phyloP scores from a whole-genome alignment of 345 rosid species.

The Salix udensis region DNA sequence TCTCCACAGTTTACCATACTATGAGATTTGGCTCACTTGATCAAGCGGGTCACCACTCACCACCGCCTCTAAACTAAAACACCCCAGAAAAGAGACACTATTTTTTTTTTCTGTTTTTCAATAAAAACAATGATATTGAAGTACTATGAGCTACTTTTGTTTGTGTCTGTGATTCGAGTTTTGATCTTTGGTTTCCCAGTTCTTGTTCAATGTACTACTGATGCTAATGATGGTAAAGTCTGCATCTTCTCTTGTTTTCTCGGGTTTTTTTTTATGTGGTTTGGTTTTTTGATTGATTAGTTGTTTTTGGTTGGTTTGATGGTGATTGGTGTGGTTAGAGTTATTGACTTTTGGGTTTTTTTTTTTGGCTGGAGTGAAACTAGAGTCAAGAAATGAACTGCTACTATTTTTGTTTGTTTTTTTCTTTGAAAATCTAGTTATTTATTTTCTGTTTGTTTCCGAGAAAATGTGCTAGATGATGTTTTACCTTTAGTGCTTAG shows the following conservation, averaged over 20 bases:
- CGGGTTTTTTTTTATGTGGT: not conserved
- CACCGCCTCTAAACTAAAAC: not conserved
- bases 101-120: not conserved
- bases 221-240: slow-evolving; percentile 38
- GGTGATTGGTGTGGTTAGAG: slow-evolving; percentile 13
- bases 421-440: slow-evolving; percentile 10
- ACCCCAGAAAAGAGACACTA: not conserved
- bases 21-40: slow-evolving; percentile 22
- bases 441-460: slow-evolving; percentile 27
- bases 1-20: slow-evolving; percentile 10
- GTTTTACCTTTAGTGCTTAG: not conserved
- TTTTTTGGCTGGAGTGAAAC: not conserved
- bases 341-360: not conserved
- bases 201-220: slow-evolving; percentile 36
- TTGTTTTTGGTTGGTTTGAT: not conserved
- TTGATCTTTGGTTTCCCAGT: slow-evolving; percentile 19
- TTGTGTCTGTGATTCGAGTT: slow-evolving; percentile 1
- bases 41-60: not conserved
- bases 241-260: not conserved
- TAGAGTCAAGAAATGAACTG: slow-evolving; percentile 10
- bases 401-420: not conserved
- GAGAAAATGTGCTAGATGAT: slow-evolving; percentile 23
- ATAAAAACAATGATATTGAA: not conserved
- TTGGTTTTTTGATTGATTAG: not conserved
- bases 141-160: slow-evolving; percentile 6